Base-by-base conservation (phyloP, 805 yeast species). In the Schwanniomyces vanrijiae region DNA sequence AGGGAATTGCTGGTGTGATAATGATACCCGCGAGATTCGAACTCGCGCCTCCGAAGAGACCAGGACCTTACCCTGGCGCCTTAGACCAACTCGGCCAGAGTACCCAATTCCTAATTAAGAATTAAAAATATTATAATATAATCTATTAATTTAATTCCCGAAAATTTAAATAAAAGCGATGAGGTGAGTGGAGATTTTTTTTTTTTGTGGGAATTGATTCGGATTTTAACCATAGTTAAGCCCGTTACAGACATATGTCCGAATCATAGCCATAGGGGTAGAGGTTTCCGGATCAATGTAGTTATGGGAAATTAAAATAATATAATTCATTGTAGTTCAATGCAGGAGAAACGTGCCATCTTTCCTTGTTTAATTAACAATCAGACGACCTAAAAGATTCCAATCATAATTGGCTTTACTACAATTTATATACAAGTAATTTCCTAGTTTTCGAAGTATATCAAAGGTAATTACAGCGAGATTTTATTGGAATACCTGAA, bases 31-130 rank as follows among this genome's bases (percentile, higher is more conserved):
- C 71, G 72, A 65, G 72, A 65, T 67, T 67, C 70, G 72, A 67
- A 67, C 72, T 65, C 72, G 71, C 69, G 72, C 72, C 72, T 66
- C 72, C 70, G 69, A 62, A 64, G 72, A 67, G 72, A 67, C 69
- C 72, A 66, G 72, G 72, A 66, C 72, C 72, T 66, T 66, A 66
- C 72, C 72, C 72, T 66, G 72, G 69, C 72, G 72, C 70, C 71
- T 66, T 66, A 66, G 70, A 66, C 71, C 71, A 60, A 64, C 71
- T 66, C 71, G 71, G 70, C 71, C 71, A 66, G 69, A 65, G 68
- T 66, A 62, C 69, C 71, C 68, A 64, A 63, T 64, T 62, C 68
- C 66, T 62, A 59, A 40, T n/a, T n/a, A n/a, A 9, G 37, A 19
- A 33, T 10, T 5, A 25, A 25, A 10, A 25, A 25, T 10, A 25